Percentiles rank a stretch among this genome's conserved stretches.
These are phyloP conservation scores for Fremontodendron californicum DNA, from an alignment of 345 rosid genomes.

Conservation along the genomic window DNA sequence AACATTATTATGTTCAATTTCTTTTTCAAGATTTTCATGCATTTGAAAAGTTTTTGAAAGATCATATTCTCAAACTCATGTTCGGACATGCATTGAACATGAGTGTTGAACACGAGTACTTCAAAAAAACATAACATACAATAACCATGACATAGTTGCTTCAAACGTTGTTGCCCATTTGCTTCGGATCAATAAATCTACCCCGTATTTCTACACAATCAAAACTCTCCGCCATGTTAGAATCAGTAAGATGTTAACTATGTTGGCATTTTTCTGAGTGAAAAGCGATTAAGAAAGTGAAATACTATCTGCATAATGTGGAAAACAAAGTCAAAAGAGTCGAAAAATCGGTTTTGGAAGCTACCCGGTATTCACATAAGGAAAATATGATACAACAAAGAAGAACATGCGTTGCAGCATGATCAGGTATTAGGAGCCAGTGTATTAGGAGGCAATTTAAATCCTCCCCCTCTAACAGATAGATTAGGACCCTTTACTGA, in stretches of 20 bases:
- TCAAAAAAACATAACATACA: too few relatives aligned
- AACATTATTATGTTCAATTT: too few relatives aligned
- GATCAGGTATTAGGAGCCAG: conserved; percentile 51
- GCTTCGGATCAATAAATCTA: background rate
- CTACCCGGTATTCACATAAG: conserved; percentile 43
- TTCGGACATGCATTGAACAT: too few relatives aligned
- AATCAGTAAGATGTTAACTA: background rate
- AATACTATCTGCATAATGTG: background rate
- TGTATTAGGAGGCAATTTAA: conserved; percentile 50
- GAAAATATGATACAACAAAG: conserved; percentile 25
- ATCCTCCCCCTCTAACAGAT: conserved; percentile 73
- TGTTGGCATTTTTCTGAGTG: background rate
- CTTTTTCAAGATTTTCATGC: too few relatives aligned
- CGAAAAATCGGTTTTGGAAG: conserved; percentile 31
- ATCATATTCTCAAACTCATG: too few relatives aligned
- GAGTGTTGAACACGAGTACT: too few relatives aligned
- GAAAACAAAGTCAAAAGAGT: background rate
- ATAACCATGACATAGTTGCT: background rate
- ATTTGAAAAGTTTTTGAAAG: too few relatives aligned
- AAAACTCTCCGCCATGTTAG: background rate
- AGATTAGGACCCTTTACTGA: conserved; percentile 35
- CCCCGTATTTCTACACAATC: background rate
- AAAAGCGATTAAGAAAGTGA: background rate
- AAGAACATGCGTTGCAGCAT: conserved; percentile 11
- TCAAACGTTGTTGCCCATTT: background rate